Base-by-base conservation (phyloP, 2,329 filamentous ascomycete species). In the Penicillium sp. region DNA sequence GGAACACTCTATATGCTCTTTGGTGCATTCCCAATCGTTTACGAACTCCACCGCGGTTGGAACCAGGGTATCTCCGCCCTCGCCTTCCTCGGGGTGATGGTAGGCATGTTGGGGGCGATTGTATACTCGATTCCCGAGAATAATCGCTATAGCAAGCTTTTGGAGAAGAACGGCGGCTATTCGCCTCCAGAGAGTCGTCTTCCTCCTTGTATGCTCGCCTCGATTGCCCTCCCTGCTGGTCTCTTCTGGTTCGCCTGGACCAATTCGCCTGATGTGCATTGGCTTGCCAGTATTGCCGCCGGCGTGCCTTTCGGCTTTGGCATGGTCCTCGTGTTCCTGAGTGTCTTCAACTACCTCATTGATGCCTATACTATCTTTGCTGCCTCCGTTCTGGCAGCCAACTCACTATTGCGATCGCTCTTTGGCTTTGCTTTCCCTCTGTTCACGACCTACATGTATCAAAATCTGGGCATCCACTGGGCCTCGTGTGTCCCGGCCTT, bases 181-280 rank as follows among this genome's bases (percentile, higher is more conserved):
- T 85, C 85, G 9, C 81, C 86, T n/a, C 85, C 86, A 0, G 85
- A 87, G 73, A 81, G 81, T 40, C 82, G 81, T 50, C 70, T 85
- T 2, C 81, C 82, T 2, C 79, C 82, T 6, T 78, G 76, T 46
- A 79, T 83, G 59, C 60, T 82, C 3, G 81, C 80, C 35, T 79
- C 77, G 54, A 74, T 84, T 22, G 72, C 75, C n/a, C 76, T 88
- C 40, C 85, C 86, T 0, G 70, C 85, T 43, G 81, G 83, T 16
- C 75, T 86, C 4, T 85, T 86, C 70, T 85, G 83, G 83, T 83
- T 86, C 58, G 84, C 83, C 0, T 87, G 84, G 84, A 85, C 84
- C 1, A 82, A 83, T 52, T 81, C 76, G 56, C 77, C 72, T 58
- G 69, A 68, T 2, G 64, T 77, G 36, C 75, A 77, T 61, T 78